A percentile compares a stretch with the other conserved stretches of the same genome.
Evolutionary conservation across 139 green algal species (phyloP).

Genomic region (Chlamydomonas sp.): DNA sequence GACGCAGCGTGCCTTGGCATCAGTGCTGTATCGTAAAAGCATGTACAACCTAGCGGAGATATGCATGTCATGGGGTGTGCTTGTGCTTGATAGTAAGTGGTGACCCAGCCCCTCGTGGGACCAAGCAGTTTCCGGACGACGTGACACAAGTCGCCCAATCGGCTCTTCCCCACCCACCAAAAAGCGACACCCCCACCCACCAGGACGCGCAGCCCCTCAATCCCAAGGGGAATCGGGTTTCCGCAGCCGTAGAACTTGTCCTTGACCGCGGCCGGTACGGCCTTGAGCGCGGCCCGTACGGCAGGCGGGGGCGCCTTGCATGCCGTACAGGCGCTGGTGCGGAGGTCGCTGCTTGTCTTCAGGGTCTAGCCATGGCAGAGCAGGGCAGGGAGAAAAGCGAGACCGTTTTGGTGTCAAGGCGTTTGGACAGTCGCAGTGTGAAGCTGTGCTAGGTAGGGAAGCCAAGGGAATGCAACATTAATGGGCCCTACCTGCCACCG

Average conservation of each 20-base stretch:
- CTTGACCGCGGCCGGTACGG: conserved; percentile 51
- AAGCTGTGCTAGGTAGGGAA: too few relatives aligned
- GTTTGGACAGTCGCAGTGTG: too few relatives aligned
- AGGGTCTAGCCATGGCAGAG: conserved; percentile 54
- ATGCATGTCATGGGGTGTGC: too few relatives aligned
- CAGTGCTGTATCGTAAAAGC: too few relatives aligned
- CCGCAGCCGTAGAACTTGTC: conserved; percentile 90
- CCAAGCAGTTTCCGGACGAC: too few relatives aligned
- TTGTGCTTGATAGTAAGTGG: too few relatives aligned
- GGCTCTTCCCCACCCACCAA: too few relatives aligned
- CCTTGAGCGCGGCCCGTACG: conserved; percentile 19
- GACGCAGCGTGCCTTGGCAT: too few relatives aligned
- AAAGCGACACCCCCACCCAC: neutral
- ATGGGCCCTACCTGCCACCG: too few relatives aligned
- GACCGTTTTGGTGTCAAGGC: neutral
- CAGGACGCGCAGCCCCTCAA: conserved; percentile 72
- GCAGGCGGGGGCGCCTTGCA: conserved; percentile 60
- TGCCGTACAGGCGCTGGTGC: conserved; percentile 90
- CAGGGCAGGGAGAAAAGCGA: neutral
- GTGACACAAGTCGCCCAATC: neutral
- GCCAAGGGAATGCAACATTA: too few relatives aligned
- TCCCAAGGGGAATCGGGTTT: conserved; percentile 88
- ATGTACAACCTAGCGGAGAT: too few relatives aligned
- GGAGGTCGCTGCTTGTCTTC: conserved; percentile 77
- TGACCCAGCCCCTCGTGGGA: too few relatives aligned